A percentile compares a stretch with the other conserved stretches of the same genome.
phyloP scores from a whole-genome alignment of 768 basidiomycete genomes.

The Hericium alpestre region DNA sequence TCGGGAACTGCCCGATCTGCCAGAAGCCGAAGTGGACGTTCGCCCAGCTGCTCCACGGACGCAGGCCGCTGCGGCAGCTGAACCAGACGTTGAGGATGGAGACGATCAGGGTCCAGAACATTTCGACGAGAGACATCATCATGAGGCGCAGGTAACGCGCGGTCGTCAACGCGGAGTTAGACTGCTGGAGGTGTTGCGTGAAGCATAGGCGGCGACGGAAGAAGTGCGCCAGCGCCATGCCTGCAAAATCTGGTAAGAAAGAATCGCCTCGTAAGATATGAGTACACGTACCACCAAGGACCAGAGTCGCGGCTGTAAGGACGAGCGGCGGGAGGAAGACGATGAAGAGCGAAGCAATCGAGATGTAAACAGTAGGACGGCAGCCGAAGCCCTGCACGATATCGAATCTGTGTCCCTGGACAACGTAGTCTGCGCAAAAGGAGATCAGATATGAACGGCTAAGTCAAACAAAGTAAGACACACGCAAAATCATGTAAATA shows the following conservation, averaged over 20 bases:
- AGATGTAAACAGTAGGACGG: constrained; percentile 20
- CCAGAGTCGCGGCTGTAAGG: constrained; percentile 27
- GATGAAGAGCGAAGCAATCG: constrained; percentile 26
- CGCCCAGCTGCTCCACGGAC: constrained; percentile 26
- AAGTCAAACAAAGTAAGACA: not conserved
- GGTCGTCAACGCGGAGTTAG: constrained; percentile 14
- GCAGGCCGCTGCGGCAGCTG: constrained; percentile 15
- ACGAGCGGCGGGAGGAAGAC: constrained; percentile 1
- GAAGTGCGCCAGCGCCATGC: constrained; percentile 24
- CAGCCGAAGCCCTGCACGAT: constrained; percentile 15
- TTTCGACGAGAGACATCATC: constrained; percentile 15
- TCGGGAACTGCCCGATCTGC: constrained; percentile 1
- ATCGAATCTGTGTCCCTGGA: too few relatives aligned
- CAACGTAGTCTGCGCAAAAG: not conserved
- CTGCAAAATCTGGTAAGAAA: constrained; percentile 10
- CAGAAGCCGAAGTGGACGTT: constrained; percentile 26
- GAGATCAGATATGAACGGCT: not conserved
- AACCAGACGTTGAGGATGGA: constrained; percentile 16
- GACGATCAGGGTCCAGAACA: constrained; percentile 11
- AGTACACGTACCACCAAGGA: constrained; percentile 30
- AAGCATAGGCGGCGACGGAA: constrained; percentile 23
- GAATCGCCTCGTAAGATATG: not conserved
- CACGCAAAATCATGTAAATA: not conserved
- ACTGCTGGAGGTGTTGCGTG: constrained; percentile 10
- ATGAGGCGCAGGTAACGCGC: constrained; percentile 16